Evolutionary conservation across 257 asterid genomes (phyloP).

Genomic region (Solanum sejunctum): DNA sequence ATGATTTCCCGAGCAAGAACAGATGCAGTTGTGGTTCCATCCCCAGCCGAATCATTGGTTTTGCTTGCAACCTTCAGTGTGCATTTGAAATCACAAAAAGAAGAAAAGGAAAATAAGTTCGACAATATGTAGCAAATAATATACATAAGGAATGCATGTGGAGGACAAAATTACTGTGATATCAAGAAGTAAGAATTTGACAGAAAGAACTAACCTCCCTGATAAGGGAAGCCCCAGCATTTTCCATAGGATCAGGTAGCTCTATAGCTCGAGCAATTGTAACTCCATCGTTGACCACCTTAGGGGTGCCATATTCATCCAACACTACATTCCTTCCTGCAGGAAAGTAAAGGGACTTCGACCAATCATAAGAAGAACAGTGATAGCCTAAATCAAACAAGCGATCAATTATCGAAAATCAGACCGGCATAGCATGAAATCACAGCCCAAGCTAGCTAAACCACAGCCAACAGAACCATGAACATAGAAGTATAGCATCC

Average conservation of each 20-base stretch:
- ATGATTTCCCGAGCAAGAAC: slow-evolving; percentile 95
- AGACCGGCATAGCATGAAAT: not conserved
- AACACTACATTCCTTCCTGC: slow-evolving; percentile 89
- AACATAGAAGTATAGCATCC: not conserved
- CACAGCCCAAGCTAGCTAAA: not conserved
- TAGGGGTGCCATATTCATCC: slow-evolving; percentile 87
- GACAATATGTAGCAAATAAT: not conserved
- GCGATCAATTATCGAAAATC: not conserved
- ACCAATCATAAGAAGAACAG: not conserved
- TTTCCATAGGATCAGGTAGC: slow-evolving; percentile 86
- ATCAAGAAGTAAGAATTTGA: not conserved
- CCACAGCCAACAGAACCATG: not conserved
- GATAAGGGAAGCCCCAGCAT: slow-evolving; percentile 92
- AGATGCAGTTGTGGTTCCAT: slow-evolving; percentile 93
- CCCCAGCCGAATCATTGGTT: slow-evolving; percentile 99
- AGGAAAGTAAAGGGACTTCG: not conserved
- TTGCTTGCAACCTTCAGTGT: slow-evolving; percentile 84
- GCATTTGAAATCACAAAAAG: not conserved
- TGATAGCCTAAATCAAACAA: not conserved
- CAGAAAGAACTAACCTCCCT: slow-evolving; percentile 61
- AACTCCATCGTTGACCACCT: slow-evolving; percentile 86
- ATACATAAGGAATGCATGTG: not conserved
- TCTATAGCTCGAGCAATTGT: slow-evolving; percentile 93
- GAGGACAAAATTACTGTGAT: not conserved
- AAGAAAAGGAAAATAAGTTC: not conserved